A percentile compares a stretch with the other conserved stretches of the same genome.
phyloP scores from a whole-genome alignment of 2,329 filamentous ascomycete species.

The Sclerotinia spermophila region DNA sequence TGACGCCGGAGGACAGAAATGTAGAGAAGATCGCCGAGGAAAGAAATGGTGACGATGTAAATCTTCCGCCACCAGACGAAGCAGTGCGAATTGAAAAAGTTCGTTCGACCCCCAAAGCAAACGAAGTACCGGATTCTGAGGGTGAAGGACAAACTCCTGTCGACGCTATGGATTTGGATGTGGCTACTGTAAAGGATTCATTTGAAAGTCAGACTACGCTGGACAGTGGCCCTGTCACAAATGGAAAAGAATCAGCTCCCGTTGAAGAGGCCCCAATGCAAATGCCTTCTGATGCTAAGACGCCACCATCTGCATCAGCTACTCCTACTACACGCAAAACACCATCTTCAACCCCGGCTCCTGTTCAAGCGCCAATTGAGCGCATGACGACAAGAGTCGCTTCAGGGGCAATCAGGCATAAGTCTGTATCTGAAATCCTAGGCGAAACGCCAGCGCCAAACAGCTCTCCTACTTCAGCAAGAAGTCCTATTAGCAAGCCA shows the following conservation, averaged over 20 bases:
- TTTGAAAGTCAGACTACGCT: slow-evolving; percentile 27
- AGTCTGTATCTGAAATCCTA: slow-evolving; percentile 70
- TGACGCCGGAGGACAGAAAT: neutral
- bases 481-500: slow-evolving; percentile 21
- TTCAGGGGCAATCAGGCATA: slow-evolving; percentile 66
- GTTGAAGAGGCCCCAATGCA: slow-evolving; percentile 2
- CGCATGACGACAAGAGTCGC: slow-evolving; percentile 67
- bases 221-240: slow-evolving; percentile 15
- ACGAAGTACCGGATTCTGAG: slow-evolving; percentile 34
- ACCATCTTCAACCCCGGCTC: slow-evolving; percentile 29
- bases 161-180: slow-evolving; percentile 34
- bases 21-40: neutral
- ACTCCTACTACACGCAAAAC: slow-evolving; percentile 28
- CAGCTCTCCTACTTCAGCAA: slow-evolving; percentile 26
- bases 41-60: neutral
- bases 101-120: slow-evolving; percentile 18
- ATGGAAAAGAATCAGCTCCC: neutral
- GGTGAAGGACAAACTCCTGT: slow-evolving; percentile 27
- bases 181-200: slow-evolving; percentile 30
- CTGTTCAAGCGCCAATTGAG: slow-evolving; percentile 39
- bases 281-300: slow-evolving; percentile 19
- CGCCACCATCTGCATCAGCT: slow-evolving; percentile 22
- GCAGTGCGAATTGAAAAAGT: slow-evolving; percentile 17
- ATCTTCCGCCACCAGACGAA: slow-evolving; percentile 1
- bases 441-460: slow-evolving; percentile 51